A percentile compares a stretch with the other conserved stretches of the same genome.
phyloP scores from a whole-genome alignment of 495 filamentous ascomycete species.

The Chaetomium cochliodes region DNA sequence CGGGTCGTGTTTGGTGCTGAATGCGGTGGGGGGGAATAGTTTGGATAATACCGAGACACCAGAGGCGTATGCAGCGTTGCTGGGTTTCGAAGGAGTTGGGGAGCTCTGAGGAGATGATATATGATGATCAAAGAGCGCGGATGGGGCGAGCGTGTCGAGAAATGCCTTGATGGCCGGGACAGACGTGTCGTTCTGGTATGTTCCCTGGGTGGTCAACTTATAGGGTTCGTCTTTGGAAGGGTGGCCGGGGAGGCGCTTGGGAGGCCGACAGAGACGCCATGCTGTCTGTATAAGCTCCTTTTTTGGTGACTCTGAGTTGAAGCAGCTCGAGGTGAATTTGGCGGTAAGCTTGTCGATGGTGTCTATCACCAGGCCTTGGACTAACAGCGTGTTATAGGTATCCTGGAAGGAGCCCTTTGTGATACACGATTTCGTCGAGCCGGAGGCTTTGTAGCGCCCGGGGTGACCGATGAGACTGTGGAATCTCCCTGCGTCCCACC shows the following conservation, averaged over 20 bases:
- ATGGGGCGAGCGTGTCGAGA: conserved; percentile 20
- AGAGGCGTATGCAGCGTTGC: background rate
- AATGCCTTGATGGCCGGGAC: conserved; percentile 12
- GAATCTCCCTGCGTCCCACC: conserved; percentile 21
- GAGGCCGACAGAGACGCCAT: conserved; percentile 16
- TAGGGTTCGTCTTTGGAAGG: conserved; percentile 8
- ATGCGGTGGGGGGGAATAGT: background rate
- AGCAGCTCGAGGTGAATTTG: conserved; percentile 18
- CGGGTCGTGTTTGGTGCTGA: background rate
- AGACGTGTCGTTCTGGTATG: conserved; percentile 13
- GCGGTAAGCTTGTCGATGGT: conserved; percentile 14
- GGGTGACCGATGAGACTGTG: conserved; percentile 15
- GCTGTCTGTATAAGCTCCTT: conserved; percentile 17
- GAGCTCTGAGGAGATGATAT: conserved; percentile 2
- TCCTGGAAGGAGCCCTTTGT: conserved; percentile 19
- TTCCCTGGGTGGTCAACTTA: conserved; percentile 21
- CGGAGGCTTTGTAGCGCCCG: conserved; percentile 16
- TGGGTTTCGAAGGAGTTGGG: background rate
- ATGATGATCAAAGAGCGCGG: conserved; percentile 12
- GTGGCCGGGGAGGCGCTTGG: background rate
- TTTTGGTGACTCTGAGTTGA: conserved; percentile 19
- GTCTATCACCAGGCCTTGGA: conserved; percentile 16
- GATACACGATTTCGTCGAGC: conserved; percentile 7
- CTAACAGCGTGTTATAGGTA: conserved; percentile 13
- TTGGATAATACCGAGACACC: background rate